Base-by-base conservation (phyloP, 441 rosid species). In the Macaranga tanarius region DNA sequence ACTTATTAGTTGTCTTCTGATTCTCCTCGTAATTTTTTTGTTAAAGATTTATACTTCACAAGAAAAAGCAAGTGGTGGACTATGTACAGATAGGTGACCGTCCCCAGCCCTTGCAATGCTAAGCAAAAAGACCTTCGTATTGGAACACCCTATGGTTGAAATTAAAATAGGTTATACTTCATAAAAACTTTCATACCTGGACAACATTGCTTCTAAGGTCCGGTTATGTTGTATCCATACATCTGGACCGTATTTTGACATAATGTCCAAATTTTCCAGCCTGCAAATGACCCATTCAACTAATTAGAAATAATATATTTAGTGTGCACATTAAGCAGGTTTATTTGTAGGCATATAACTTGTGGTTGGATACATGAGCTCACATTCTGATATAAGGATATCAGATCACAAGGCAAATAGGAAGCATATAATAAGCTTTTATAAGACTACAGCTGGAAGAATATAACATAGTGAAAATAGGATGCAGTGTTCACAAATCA, bases 221-320 rank as follows among this genome's bases (percentile, higher is more conserved):
- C 79, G 87, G 79, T 91, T 95, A 82, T 88, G 88, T 76, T 84
- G 93, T 73, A 76, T 80, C 97, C 97, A 95, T 55, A 88, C 85
- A 80, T 90, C 94, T n/a, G 97, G 91, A 65, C 92, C 92, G 73
- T 85, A 83, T 77, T 91, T 95, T 66, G 88, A 84, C 90, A 95
- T 85, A 82, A 95, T 54, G n/a, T 95, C 99, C 82, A 95, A 80
- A 76, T 95, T 95, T 80, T 95, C 99, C 82, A 95, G 80, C 91
- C 99, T 95, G 78, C 44, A 76, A 69, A 71, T 62, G 44, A 77
- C 67, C 40, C 61, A 73, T 7, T 44, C 7, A 40, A 68, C 58
- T 40, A 34, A 60, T 65, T 25, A 63, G 23, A 47, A 62, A 22
- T 56, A 68, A 73, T n/a, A 66, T 17, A 70, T 57, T 34, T 17